phyloP scores from a whole-genome alignment of 176 grass and related monocot genomes.

The Calamus simplicifolius region DNA sequence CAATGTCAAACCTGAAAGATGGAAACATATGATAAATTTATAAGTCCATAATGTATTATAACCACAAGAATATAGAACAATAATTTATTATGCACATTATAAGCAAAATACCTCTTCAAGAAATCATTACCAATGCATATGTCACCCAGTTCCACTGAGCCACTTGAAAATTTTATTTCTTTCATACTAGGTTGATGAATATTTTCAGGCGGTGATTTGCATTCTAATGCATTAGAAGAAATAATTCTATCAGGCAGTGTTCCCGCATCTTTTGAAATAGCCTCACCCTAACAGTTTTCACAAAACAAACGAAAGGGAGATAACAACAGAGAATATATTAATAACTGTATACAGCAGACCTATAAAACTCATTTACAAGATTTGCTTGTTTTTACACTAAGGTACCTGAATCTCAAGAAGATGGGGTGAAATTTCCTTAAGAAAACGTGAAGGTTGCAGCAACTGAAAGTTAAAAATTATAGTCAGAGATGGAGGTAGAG shows the following conservation, averaged over 20 bases:
- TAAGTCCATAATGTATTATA: no score
- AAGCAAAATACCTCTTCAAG: conserved; percentile 62
- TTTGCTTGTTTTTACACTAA: conserved; percentile 2
- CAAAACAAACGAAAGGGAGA: conserved; percentile 1
- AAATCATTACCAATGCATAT: conserved; percentile 65
- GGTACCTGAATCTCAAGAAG: conserved; percentile 77
- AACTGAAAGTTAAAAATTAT: conserved; percentile 43
- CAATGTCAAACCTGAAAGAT: conserved; percentile 9
- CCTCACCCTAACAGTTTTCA: conserved; percentile 15
- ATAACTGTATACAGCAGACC: neutral
- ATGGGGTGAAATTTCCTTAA: conserved; percentile 75
- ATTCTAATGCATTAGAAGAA: conserved; percentile 10
- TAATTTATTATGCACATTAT: neutral
- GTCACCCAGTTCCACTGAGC: conserved; percentile 29
- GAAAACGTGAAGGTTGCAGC: conserved; percentile 82
- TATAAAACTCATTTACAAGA: neutral
- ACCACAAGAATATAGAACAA: no score
- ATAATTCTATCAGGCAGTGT: conserved; percentile 3
- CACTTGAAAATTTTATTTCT: neutral
- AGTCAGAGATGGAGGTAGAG: conserved; percentile 7
- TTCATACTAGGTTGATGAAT: neutral
- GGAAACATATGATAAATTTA: neutral
- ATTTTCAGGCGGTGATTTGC: neutral
- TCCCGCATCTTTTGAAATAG: conserved; percentile 20
- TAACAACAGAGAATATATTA: no score